phyloP scores from a whole-genome alignment of 768 basidiomycete species.

The Auricularia auricula-judae region DNA sequence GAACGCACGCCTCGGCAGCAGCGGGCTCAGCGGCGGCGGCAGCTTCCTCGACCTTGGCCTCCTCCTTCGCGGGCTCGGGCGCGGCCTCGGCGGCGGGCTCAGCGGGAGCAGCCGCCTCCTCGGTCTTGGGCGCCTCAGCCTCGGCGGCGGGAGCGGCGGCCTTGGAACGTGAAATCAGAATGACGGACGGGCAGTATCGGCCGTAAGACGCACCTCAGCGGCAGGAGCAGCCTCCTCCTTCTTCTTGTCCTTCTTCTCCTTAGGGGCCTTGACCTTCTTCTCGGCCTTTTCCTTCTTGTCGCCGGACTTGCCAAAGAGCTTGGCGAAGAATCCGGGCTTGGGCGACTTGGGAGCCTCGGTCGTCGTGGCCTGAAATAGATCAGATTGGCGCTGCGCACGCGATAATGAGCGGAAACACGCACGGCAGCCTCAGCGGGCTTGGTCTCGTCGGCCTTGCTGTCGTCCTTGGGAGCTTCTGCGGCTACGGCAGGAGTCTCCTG shows the following conservation, averaged over 20 bases:
- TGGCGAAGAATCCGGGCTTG: constrained; percentile 1
- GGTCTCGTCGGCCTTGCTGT: constrained; percentile 3
- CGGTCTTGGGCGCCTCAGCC: constrained; percentile 10
- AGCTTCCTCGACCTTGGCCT: constrained; percentile 31
- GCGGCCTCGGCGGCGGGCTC: constrained; percentile 21
- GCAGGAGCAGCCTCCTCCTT: neutral
- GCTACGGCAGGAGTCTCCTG: constrained; percentile 1
- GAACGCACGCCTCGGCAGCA: constrained; percentile 10
- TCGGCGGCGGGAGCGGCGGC: constrained; percentile 28
- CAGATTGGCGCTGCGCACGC: neutral
- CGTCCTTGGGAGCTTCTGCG: neutral
- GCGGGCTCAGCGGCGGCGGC: constrained; percentile 13
- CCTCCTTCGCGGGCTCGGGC: constrained; percentile 16
- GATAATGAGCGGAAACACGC: neutral
- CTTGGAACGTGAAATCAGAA: neutral
- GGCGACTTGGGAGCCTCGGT: neutral
- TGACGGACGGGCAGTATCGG: neutral
- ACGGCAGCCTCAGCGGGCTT: constrained; percentile 4
- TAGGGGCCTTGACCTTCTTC: constrained; percentile 1
- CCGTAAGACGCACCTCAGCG: neutral
- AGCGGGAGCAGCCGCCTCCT: constrained; percentile 16
- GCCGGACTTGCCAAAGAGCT: neutral
- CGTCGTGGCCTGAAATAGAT: neutral
- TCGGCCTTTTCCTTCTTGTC: neutral
- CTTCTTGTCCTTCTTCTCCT: constrained; percentile 1